Evolutionary conservation across 768 basidiomycete genomes (phyloP), one percentile per base, ranked within the genome.

Genomic region (Bullera alba): DNA sequence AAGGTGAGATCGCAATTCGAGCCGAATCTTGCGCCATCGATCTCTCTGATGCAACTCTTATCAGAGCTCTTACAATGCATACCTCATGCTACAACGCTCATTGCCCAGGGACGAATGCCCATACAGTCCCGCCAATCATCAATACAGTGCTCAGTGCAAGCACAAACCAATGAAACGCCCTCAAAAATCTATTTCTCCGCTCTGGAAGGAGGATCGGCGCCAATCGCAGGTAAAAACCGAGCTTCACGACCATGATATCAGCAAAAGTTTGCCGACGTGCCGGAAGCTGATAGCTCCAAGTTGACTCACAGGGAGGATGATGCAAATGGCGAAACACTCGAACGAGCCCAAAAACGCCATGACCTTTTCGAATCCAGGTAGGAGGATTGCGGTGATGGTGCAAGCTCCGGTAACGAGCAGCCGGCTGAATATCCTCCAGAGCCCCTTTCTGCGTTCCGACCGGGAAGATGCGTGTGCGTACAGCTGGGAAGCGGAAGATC

Each of bases 301-400:
- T 66, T 86, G 86, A 22, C 79, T 75, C 32, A 92, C 76, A 4
- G 89, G 91, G 8, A 84, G 81, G 52, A 87, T 81, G 21, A 86
- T 79, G 54, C 85, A 86, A 21, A 88, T 77, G 62, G 83, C 74
- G 54, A 81, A 82, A 0, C 88, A 85, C 29, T 84, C 83, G 70
- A 89, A 88, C n/a, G 87, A 83, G 2, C 92, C 92, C 46, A 96
- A 75, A 70, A 95, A 86, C 1, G 88, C 86, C 86, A 91, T 89
- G 29, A 74, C 63, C 45, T 57, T 51, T 5, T 83, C 81, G 72
- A 92, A 92, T 47, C 86, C 80, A 4, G 89, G 89, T 19, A 91
- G 70, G 45, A 80, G 67, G 50, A 89, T 83, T 17, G 90, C 88
- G 22, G 84, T 80, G 27, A 72, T 67, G 12, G 87, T 82, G 21